phyloP scores from a whole-genome alignment of 2,329 filamentous ascomycete species.

The Graphiopsis chlorocephala region DNA sequence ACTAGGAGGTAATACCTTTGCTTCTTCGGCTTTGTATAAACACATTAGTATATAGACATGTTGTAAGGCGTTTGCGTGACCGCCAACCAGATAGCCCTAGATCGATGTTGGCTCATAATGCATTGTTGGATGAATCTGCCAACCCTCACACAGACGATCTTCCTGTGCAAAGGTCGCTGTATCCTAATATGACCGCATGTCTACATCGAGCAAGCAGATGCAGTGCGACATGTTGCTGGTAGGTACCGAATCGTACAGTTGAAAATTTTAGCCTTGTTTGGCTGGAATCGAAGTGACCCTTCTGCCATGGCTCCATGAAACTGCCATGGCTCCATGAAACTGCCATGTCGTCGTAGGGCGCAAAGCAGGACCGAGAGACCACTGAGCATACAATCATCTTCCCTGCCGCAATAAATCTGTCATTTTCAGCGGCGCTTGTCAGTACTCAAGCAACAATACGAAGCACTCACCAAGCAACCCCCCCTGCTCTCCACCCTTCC shows the following conservation, averaged over 20 bases:
- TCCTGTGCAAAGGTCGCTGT: background rate
- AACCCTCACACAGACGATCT: background rate
- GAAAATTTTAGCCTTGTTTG: background rate
- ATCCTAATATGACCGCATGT: background rate
- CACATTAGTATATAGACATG: background rate
- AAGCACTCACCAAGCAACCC: background rate
- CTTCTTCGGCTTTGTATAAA: background rate
- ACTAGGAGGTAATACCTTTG: no score
- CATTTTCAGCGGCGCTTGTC: background rate
- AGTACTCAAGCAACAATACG: background rate
- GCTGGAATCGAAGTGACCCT: background rate
- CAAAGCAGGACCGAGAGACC: background rate
- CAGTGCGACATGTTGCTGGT: background rate
- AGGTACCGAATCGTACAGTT: background rate
- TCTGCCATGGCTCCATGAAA: background rate
- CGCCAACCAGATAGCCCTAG: background rate
- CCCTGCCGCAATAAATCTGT: background rate
- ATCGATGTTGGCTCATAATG: background rate
- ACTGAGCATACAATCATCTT: background rate
- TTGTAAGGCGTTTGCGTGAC: background rate
- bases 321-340: background rate
- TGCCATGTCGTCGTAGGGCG: background rate
- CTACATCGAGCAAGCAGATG: background rate
- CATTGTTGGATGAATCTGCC: background rate
- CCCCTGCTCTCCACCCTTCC: background rate